Evolutionary conservation across 495 filamentous ascomycete genomes (phyloP).

Genomic region (Podospora bellae-mahoneyi): DNA sequence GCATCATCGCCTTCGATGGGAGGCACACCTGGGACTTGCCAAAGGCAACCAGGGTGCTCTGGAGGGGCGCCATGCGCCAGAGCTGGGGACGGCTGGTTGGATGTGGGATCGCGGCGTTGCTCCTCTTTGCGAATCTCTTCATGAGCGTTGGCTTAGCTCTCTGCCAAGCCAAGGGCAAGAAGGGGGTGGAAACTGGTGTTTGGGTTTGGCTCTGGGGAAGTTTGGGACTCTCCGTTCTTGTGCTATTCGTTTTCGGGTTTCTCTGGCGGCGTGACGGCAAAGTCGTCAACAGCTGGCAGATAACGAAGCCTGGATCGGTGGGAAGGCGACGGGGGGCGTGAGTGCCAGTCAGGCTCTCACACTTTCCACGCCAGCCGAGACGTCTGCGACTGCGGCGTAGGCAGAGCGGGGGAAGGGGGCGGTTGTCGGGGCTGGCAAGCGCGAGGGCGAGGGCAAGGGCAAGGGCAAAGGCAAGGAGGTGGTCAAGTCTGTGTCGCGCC

Average conservation of each 20-base stretch:
- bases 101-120: neutral
- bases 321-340: neutral
- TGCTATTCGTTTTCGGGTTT: neutral
- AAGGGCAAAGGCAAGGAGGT: neutral
- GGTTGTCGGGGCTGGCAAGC: neutral
- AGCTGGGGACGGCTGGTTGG: neutral
- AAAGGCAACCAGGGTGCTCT: slow-evolving; percentile 18
- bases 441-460: neutral
- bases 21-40: slow-evolving; percentile 20
- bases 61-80: neutral
- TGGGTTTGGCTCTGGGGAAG: neutral
- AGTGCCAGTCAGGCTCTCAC: neutral
- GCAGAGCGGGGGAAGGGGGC: neutral
- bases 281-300: neutral
- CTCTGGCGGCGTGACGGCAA: neutral
- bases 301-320: neutral
- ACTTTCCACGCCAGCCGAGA: neutral
- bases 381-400: neutral
- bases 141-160: neutral
- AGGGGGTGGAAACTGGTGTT: neutral
- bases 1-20: neutral
- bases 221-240: neutral
- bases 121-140: neutral
- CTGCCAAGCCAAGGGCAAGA: neutral
- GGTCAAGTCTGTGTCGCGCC: slow-evolving; percentile 12